Evolutionary conservation across 78 protist species (phyloP).

Genomic region (slime mould (Dictyostelium discoideum)): DNA sequence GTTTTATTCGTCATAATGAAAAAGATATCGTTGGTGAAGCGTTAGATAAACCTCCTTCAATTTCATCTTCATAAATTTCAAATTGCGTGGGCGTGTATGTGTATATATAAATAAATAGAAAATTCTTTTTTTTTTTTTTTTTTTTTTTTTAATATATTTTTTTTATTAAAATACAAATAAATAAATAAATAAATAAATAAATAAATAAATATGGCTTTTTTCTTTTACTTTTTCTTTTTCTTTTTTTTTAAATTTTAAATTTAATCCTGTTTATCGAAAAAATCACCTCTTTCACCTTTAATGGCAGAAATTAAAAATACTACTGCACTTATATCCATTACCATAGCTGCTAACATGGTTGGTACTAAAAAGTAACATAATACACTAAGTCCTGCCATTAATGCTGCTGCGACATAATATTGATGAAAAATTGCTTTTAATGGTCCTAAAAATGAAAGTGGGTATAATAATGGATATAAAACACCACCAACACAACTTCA

Average conservation of each 20-base stretch:
- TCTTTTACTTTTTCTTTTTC: background rate
- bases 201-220: background rate
- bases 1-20: background rate
- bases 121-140: background rate
- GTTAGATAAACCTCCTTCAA: background rate
- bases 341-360: slow-evolving; percentile 46
- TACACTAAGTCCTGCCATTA: slow-evolving; percentile 6
- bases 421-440: slow-evolving; percentile 74
- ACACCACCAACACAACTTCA: slow-evolving; percentile 53
- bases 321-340: slow-evolving; percentile 16
- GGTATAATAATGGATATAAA: slow-evolving; percentile 59
- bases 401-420: slow-evolving; percentile 21
- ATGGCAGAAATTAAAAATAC: slow-evolving; percentile 35
- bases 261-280: slow-evolving; percentile 32
- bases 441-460: slow-evolving; percentile 45
- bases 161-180: background rate
- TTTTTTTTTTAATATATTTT: background rate
- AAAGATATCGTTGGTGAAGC: background rate
- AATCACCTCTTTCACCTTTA: slow-evolving; percentile 67
- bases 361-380: slow-evolving; percentile 51
- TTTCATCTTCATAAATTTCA: background rate
- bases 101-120: background rate
- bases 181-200: slow-evolving; percentile 11
- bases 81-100: too few species aligned
- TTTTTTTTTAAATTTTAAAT: background rate